Percentiles rank a stretch among this genome's conserved stretches.
These are phyloP conservation scores for Zizania latifolia DNA, from an alignment of 176 grass and related monocot genomes.

Conservation along the genomic window DNA sequence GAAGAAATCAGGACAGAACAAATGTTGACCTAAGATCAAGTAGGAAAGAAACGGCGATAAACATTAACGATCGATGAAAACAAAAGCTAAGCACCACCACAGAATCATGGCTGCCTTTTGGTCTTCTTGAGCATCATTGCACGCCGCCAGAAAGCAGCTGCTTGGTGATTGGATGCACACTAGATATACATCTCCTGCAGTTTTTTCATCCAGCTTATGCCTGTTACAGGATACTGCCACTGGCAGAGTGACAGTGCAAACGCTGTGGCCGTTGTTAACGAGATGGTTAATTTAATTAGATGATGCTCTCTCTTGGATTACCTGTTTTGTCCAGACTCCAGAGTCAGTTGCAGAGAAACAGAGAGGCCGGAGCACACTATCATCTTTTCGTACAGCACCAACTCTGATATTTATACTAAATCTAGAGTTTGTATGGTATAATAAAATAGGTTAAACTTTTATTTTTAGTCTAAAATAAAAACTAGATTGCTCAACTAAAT, in stretches of 20 bases:
- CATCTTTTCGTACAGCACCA: too few relatives aligned
- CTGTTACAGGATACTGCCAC: background rate
- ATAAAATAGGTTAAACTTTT: too few relatives aligned
- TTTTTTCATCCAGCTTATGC: background rate
- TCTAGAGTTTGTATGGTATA: too few relatives aligned
- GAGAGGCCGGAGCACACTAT: background rate
- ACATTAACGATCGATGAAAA: conserved; percentile 6
- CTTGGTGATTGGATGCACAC: conserved; percentile 10
- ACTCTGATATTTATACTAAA: too few relatives aligned
- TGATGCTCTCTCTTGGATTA: background rate
- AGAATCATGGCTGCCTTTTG: conserved; percentile 29
- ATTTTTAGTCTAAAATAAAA: too few relatives aligned
- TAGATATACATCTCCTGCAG: background rate
- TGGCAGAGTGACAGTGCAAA: too few relatives aligned
- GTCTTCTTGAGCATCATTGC: conserved; percentile 9
- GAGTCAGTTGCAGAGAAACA: background rate
- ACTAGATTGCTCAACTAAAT: too few relatives aligned
- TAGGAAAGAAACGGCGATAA: background rate
- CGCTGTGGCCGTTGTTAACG: conserved; percentile 13
- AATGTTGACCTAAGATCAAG: conserved; percentile 25
- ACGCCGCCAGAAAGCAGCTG: conserved; percentile 17
- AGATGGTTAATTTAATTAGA: background rate
- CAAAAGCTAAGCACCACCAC: background rate
- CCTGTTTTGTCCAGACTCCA: background rate
- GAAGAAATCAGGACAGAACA: too few relatives aligned